Evolutionary conservation across 305 asterid genomes (phyloP).

Genomic region (Fraxinus paxiana): DNA sequence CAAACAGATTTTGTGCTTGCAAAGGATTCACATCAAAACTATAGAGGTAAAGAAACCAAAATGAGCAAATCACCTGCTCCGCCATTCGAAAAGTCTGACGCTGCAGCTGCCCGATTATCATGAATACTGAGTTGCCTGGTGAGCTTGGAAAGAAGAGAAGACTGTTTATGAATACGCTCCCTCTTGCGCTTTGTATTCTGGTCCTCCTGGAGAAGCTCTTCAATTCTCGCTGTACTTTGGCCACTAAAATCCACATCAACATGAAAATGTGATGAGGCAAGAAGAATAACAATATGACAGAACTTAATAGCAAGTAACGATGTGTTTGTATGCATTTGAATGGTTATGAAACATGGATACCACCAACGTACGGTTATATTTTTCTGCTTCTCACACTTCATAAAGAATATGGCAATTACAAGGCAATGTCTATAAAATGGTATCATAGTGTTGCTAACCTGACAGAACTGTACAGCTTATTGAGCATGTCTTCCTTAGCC

Average conservation of each 20-base stretch:
- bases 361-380: neutral
- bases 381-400: conserved; percentile 5
- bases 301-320: neutral
- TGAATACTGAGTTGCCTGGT: conserved; percentile 85
- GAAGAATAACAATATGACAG: neutral
- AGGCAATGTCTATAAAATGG: neutral
- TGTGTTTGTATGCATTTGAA: conserved; percentile 9
- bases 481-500: conserved; percentile 98
- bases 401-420: neutral
- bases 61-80: conserved; percentile 54
- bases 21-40: neutral
- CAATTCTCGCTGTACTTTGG: conserved; percentile 82
- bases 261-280: conserved; percentile 13
- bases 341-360: neutral
- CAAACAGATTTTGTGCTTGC: neutral
- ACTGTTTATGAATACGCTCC: conserved; percentile 79
- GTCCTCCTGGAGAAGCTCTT: conserved; percentile 97
- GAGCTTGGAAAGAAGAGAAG: conserved; percentile 88
- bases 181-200: conserved; percentile 80
- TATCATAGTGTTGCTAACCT: conserved; percentile 44
- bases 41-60: neutral
- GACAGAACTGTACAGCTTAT: conserved; percentile 82
- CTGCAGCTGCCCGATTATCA: conserved; percentile 88
- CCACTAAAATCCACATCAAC: conserved; percentile 39
- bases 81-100: conserved; percentile 63